phyloP scores from a whole-genome alignment of 163 green algal genomes.

The Chloromonas sp. region DNA sequence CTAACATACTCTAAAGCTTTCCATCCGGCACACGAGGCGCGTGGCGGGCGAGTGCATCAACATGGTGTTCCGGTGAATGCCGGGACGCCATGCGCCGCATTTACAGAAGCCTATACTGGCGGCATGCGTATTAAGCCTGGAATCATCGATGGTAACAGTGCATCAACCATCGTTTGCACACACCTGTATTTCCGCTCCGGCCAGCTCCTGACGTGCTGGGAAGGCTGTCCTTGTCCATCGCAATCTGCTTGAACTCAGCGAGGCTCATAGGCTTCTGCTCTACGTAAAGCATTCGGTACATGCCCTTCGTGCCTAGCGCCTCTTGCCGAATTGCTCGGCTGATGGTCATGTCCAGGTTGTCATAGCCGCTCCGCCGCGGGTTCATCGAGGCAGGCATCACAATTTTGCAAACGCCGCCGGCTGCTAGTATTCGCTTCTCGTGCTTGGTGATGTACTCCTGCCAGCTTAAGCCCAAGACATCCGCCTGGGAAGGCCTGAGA shows the following conservation, averaged over 20 bases:
- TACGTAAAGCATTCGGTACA: slow-evolving; percentile 61
- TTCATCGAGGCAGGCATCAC: slow-evolving; percentile 53
- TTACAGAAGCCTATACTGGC: too few relatives aligned
- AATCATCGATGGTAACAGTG: background rate
- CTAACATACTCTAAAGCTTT: background rate
- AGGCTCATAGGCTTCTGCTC: slow-evolving; percentile 47
- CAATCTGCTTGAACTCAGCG: background rate
- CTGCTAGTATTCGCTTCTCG: slow-evolving; percentile 29
- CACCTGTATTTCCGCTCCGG: background rate
- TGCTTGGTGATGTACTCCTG: slow-evolving; percentile 50
- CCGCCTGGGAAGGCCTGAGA: slow-evolving; percentile 36
- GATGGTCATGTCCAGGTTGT: slow-evolving; percentile 36
- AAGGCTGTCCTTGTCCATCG: slow-evolving; percentile 7
- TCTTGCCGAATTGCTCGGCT: slow-evolving; percentile 47
- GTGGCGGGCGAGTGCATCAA: background rate
- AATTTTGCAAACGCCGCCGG: slow-evolving; percentile 43
- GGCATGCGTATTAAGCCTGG: too few relatives aligned
- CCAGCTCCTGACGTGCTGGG: background rate
- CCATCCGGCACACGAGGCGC: background rate
- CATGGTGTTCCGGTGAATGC: background rate
- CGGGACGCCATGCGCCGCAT: background rate
- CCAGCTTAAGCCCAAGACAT: slow-evolving; percentile 34
- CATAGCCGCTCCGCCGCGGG: slow-evolving; percentile 46
- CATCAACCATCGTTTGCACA: background rate
- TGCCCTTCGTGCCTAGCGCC: slow-evolving; percentile 50